Conservation (phyloP, 495 filamentous ascomycete genomes). For the Penicillium ochrochloron region DNA sequence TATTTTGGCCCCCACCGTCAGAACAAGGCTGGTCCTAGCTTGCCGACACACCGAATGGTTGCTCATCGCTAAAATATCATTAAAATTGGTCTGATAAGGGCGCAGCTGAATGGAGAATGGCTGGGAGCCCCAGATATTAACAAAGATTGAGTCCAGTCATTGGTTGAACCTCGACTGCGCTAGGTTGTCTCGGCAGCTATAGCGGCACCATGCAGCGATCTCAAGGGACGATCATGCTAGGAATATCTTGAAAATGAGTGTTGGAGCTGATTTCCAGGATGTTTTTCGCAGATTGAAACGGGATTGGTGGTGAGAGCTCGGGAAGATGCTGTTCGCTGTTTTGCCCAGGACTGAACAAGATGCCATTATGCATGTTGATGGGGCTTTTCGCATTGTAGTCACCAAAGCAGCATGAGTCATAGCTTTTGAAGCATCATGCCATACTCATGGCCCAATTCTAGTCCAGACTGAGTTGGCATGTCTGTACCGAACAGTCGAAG, state of each 20-base stretch:
- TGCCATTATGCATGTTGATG: not conserved
- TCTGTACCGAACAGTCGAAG: not conserved
- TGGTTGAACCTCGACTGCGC: slow-evolving; percentile 11
- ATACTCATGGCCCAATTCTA: not conserved
- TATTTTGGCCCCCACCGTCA: not conserved
- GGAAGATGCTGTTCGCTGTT: slow-evolving; percentile 9
- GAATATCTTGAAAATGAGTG: not conserved
- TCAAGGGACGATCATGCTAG: slow-evolving; percentile 11
- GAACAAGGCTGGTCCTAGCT: not conserved
- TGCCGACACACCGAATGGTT: not conserved
- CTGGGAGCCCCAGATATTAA: slow-evolving; percentile 5
- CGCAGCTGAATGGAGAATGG: not conserved
- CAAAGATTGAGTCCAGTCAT: slow-evolving; percentile 3
- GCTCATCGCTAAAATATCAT: not conserved
- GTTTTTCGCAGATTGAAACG: slow-evolving; percentile 1
- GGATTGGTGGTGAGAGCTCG: slow-evolving; percentile 7
- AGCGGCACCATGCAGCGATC: slow-evolving; percentile 21
- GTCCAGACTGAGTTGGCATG: not conserved
- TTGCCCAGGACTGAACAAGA: not conserved
- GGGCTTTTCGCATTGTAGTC: not conserved
- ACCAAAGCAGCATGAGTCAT: not conserved
- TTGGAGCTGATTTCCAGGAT: slow-evolving; percentile 7
- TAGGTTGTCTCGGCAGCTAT: slow-evolving; percentile 12
- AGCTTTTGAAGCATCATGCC: not conserved
- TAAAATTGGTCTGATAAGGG: not conserved